phyloP scores from a whole-genome alignment of 2,329 filamentous ascomycete genomes.

The Fusarium sp. region DNA sequence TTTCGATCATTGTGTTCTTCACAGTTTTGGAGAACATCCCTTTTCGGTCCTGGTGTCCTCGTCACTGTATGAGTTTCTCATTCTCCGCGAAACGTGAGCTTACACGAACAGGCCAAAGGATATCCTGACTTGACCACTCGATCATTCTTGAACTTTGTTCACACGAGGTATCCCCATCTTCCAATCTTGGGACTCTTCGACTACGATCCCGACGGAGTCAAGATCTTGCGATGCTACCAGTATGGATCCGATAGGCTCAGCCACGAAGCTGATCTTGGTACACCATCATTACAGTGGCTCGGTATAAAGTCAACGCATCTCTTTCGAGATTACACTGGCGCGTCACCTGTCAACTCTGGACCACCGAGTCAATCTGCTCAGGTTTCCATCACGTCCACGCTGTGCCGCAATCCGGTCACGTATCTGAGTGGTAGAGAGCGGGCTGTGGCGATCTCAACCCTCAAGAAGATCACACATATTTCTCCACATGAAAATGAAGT shows the following conservation, averaged over 20 bases:
- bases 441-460: conserved; percentile 63
- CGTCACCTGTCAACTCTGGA: not conserved
- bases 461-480: conserved; percentile 56
- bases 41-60: conserved; percentile 69
- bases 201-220: conserved; percentile 80
- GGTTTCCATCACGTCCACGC: conserved; percentile 41
- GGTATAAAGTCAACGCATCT: conserved; percentile 65
- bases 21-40: conserved; percentile 62
- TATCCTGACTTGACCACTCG: conserved; percentile 82
- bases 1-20: conserved; percentile 74
- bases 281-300: conserved; percentile 70
- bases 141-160: conserved; percentile 69
- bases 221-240: conserved; percentile 79
- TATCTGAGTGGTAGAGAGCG: conserved; percentile 67
- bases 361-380: conserved; percentile 21
- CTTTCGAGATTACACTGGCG: conserved; percentile 3
- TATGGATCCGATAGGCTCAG: conserved; percentile 71
- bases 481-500: conserved; percentile 47
- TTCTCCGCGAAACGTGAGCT: not conserved
- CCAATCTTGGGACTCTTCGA: conserved; percentile 76
- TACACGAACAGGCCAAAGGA: conserved; percentile 73
- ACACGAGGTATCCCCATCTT: conserved; percentile 58
- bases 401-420: conserved; percentile 45
- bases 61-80: conserved; percentile 65
- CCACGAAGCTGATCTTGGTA: conserved; percentile 66